These are phyloP conservation scores for Aspergillus ochraceoroseus DNA, from an alignment of 2,329 filamentous ascomycete species.

Conservation along the genomic window DNA sequence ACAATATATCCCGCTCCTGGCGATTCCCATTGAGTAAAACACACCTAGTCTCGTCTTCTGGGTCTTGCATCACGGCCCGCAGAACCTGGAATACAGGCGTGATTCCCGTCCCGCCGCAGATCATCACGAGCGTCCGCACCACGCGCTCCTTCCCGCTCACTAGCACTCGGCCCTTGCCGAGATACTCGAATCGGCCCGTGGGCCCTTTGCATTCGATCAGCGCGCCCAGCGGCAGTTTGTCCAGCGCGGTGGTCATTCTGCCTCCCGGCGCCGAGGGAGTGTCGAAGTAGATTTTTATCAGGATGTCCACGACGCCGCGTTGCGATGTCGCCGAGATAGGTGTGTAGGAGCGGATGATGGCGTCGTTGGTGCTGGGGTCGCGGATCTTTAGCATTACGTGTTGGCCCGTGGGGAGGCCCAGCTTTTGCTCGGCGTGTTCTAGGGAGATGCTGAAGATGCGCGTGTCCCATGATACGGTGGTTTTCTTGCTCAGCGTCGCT, in stretches of 20 bases:
- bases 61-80: conserved; percentile 64
- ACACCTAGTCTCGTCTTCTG: conserved; percentile 61
- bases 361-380: conserved; percentile 63
- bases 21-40: conserved; percentile 75
- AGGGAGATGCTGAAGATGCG: conserved; percentile 76
- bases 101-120: conserved; percentile 82
- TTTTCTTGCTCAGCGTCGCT: conserved; percentile 63
- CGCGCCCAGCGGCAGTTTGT: conserved; percentile 66
- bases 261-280: conserved; percentile 58
- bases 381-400: conserved; percentile 79
- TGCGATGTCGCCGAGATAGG: conserved; percentile 64
- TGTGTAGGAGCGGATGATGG: conserved; percentile 81
- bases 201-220: conserved; percentile 82
- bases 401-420: conserved; percentile 78
- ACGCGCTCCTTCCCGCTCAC: conserved; percentile 54
- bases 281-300: conserved; percentile 77
- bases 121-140: conserved; percentile 72
- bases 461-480: conserved; percentile 68
- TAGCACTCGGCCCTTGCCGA: conserved; percentile 59
- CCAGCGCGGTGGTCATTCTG: conserved; percentile 75
- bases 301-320: conserved; percentile 63
- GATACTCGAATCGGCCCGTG: conserved; percentile 77
- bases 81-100: conserved; percentile 88
- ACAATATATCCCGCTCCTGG: conserved; percentile 74
- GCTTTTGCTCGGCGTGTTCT: conserved; percentile 61